Evolutionary conservation across 2,329 filamentous ascomycete species (phyloP), one percentile per base, ranked within the genome.

Genomic region (Aspergillus hortae): DNA sequence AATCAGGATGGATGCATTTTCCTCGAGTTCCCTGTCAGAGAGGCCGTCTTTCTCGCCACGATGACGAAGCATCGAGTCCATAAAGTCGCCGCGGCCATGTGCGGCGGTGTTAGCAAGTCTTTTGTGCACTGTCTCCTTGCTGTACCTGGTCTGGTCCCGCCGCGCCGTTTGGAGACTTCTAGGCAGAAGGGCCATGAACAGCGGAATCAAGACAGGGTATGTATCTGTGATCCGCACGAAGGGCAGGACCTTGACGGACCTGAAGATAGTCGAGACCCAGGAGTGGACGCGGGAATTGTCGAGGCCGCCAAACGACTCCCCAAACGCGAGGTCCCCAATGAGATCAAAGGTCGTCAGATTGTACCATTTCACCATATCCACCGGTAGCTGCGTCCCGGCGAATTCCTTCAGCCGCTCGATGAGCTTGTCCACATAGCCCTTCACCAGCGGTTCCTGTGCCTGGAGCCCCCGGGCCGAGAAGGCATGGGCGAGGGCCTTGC

Each of bases 381-480:
- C 44, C 1, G 53, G 21, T 6, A 14, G 7, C n/a, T 49, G 25
- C 6, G 48, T 56, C 25, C 42, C 54, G 33, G 47, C 23, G n/a
- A 53, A 25, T 4, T 46, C 52, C 11, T 52, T 44, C 11, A 70
- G 21, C 17, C 57, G 52, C 21, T 51, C 12, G n/a, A 70, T 59
- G 6, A 72, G 49, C 3, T 60, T 50, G 15, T 70, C 61, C 3
- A 70, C 51, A 51, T 69, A 70, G 2, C 15, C 17, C 15, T 60
- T 58, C 5, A 76, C 56, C 2, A 71, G 44, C 1, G 58, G 56
- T 48, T 71, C 72, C 50, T 73, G 74, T 11, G 67, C 64, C 11
- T 59, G 57, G 10, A 77, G 51, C 1, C 70, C 69, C 44, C 67
- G 67, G 38, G 74, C 70, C 0, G 71, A 74, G 51, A 77, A 77